Base-by-base conservation (phyloP, 1,284 basidiomycete genomes). In the Sutorius eximius region DNA sequence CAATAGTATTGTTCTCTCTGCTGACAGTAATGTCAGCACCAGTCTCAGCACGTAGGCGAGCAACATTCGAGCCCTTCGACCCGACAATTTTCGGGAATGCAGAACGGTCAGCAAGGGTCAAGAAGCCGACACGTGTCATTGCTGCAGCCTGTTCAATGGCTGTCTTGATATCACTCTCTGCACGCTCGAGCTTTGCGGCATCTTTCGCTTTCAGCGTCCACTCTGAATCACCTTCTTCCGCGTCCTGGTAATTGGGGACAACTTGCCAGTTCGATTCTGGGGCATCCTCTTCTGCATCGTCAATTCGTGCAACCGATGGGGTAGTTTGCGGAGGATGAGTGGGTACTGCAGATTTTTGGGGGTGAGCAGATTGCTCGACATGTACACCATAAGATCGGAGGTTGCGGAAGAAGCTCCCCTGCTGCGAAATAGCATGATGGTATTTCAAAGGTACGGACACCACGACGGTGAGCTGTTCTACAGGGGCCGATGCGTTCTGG, bases 11-110 rank as follows among this genome's bases (percentile, higher is more conserved):
- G 67, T 89, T 89, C 60, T 94, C 91, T 61, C 89, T 84, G 70
- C 90, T 84, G 59, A 95, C 91, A 43, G 85, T 91, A 61, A 96
- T 93, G 69, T 95, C 92, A 52, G 93, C 89, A 40, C 91, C 91
- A 51, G 90, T 95, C 73, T 94, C 91, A 53, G 81, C 81, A 56
- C 93, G 86, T 46, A 96, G 80, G 52, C 92, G 86, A 49, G 86
- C 79, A 55, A 95, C 91, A 63, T 92, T 95, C n/a, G 91, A 75
- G 48, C 89, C 91, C 73, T 93, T 94, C 22, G 87, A 75, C 43
- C 93, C 93, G 57, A 96, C 93, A 64, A 96, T 94, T 63, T 91
- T 81, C 15, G 89, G 90, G 81, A 93, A 93, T 46, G 78, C 77
- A 30, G 83, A 79, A 65, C 91, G 86, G 66, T 93, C 87, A 37